Base-by-base conservation (phyloP, 1,284 basidiomycete genomes). In the Ustilago shanxiensis region DNA sequence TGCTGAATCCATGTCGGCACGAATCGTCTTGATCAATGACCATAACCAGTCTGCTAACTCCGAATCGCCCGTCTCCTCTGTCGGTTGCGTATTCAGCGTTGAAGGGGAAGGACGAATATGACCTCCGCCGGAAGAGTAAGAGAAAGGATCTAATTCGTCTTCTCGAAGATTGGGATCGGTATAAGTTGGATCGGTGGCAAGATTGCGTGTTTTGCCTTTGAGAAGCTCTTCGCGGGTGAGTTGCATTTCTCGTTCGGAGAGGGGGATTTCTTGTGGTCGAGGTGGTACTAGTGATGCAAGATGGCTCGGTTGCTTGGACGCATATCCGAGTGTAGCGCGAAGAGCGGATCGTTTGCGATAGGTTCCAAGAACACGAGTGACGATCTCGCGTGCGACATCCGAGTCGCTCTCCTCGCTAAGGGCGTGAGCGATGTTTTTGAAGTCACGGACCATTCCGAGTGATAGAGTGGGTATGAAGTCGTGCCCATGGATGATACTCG, bases 381-480 rank as follows among this genome's bases (percentile, higher is more conserved):
- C 86, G 59, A 89, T 88, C 76, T 89, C 88, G 60, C 88, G 87
- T 16, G 88, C 87, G 3, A 88, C 62, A 26, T 73, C 77, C 14
- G 75, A 80, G 33, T 83, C 83, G 18, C 44, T 62, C 51, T 79
- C 72, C 24, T 77, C 63, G 22, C 61, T 69, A 13, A 83, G 63
- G 2, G 70, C 73, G 26, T 73, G 71, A 3, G 88, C 88, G 35
- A 89, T 85, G 70, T 87, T 88, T 79, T 88, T 88, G 47, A 89
- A 83, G 77, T 89, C 88, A 44, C 87, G 83, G 22, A 89, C 77
- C 9, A 86, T 83, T 7, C 89, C 89, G 31, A 89, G 81, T 39
- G 87, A 88, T 0, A 89, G 80, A 0, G 83, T 84, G 8, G 87
- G 86, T 1, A 87, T 84, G 14, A 87, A 81, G 66, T 88, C 87